These are phyloP conservation scores for Vanrija pseudolonga DNA, from an alignment of 1,284 basidiomycete species.

Conservation along the genomic window DNA sequence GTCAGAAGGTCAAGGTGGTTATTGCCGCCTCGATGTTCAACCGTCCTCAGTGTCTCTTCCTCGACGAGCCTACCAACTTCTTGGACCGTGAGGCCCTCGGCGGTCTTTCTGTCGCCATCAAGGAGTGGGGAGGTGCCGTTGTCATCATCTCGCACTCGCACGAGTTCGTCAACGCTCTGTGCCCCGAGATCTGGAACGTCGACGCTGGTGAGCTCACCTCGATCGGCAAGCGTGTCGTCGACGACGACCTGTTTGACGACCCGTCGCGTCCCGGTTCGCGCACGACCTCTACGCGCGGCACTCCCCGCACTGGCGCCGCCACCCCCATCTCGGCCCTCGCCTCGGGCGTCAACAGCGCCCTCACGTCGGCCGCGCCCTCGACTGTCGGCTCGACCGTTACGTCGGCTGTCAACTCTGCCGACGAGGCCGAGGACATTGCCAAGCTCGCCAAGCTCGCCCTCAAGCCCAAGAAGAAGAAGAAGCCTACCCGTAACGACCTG, in stretches of 20 bases:
- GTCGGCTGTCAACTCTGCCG: conserved; percentile 13
- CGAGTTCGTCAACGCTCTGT: conserved; percentile 84
- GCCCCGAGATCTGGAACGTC: conserved; percentile 59
- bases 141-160: conserved; percentile 94
- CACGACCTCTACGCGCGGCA: conserved; percentile 41
- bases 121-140: conserved; percentile 93
- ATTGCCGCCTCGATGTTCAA: conserved; percentile 94
- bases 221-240: conserved; percentile 77
- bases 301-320: conserved; percentile 37
- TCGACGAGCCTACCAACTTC: conserved; percentile 97
- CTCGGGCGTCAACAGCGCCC: conserved; percentile 26
- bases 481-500: conserved; percentile 75
- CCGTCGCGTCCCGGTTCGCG: conserved; percentile 41
- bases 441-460: conserved; percentile 40
- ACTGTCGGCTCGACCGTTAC: conserved; percentile 30
- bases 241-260: conserved; percentile 68
- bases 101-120: conserved; percentile 91
- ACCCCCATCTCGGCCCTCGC: conserved; percentile 41
- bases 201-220: conserved; percentile 65
- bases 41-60: conserved; percentile 52
- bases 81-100: conserved; percentile 62
- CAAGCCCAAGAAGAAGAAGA: conserved; percentile 77
- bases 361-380: conserved; percentile 44
- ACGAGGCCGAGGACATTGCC: conserved; percentile 48
- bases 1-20: conserved; percentile 98